Percentiles rank a stretch among this genome's conserved stretches.
Conservation (phyloP, 148 eudicot species). For the Spergularia marina region DNA sequence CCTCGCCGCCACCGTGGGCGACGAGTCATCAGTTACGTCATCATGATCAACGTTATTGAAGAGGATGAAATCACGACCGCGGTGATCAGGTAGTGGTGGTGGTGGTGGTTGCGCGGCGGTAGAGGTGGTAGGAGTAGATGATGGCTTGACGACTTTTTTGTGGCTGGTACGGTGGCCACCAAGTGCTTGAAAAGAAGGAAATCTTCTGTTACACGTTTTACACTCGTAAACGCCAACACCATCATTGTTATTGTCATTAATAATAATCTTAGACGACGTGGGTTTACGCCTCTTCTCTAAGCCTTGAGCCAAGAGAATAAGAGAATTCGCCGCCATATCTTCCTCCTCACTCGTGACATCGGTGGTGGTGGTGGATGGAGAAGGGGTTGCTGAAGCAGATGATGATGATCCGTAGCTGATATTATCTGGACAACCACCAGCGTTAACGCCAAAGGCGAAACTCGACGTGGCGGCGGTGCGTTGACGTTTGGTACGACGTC, state of each 20-base stretch:
- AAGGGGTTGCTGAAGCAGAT: constrained; percentile 19
- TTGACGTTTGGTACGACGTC: constrained; percentile 57
- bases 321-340: constrained; percentile 78
- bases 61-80: background rate
- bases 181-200: constrained; percentile 81
- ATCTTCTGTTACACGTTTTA: constrained; percentile 65
- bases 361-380: constrained; percentile 24
- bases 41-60: background rate
- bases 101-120: background rate
- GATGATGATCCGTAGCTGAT: constrained; percentile 5
- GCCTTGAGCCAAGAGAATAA: constrained; percentile 62
- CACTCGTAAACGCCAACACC: constrained; percentile 52
- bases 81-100: background rate
- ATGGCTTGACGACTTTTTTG: constrained; percentile 55
- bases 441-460: background rate
- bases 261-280: constrained; percentile 1
- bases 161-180: constrained; percentile 97
- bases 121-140: background rate
- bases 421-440: background rate
- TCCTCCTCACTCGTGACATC: constrained; percentile 38
- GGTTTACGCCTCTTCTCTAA: background rate
- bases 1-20: background rate
- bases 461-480: constrained; percentile 35
- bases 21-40: background rate
- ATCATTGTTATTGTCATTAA: constrained; percentile 21